Evolutionary conservation across 495 filamentous ascomycete genomes (phyloP), one percentile per base, ranked within the genome.

Genomic region (Penicillium cinerascens): DNA sequence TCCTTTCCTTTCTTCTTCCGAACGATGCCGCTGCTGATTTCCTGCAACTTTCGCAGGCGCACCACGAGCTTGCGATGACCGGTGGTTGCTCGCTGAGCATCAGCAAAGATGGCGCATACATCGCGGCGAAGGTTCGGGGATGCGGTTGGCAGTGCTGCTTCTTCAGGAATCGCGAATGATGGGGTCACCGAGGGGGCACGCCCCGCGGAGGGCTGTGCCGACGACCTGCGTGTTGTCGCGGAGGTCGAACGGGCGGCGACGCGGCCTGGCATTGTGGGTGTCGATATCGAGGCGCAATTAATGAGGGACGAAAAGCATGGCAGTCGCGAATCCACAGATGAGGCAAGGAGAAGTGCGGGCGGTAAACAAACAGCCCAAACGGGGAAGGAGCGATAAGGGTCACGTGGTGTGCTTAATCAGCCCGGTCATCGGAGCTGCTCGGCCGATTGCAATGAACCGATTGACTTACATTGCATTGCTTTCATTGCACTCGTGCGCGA

Each of bases 1-100:
- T 66, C 50, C 26, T 73, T 70, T 5, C 51, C 58, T 48, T 75
- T 70, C 55, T 78, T 67, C 49, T 78, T 76, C 47, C 72, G 75
- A 6, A 77, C 81, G 55, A 92, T 89, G 55, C 87, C 89, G 68
- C 88, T 89, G 77, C 90, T 96, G 38, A 83, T 76, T 63, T 97
- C 93, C 58, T 96, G 91, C 17, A 92, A 74, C 59, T 92, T 96
- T 49, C 93, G 82, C 43, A 95, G 76, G 21, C 84, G 91, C 45
- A 96, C 85, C 17, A 86, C 85, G 0, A 96, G 80, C 63, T 97
- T 98, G 23, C 93, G 78, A 63, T 97, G 95, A 1, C 87, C 87
- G 0, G 91, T 90, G 0, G 88, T 92, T 11, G 87, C 89, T 55
- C 85, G 82, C 66, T 97, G 95, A 20, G 92, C 89, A 59, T 96